Base-by-base conservation (phyloP, 148 eudicot species). In the Rheum nobile region DNA sequence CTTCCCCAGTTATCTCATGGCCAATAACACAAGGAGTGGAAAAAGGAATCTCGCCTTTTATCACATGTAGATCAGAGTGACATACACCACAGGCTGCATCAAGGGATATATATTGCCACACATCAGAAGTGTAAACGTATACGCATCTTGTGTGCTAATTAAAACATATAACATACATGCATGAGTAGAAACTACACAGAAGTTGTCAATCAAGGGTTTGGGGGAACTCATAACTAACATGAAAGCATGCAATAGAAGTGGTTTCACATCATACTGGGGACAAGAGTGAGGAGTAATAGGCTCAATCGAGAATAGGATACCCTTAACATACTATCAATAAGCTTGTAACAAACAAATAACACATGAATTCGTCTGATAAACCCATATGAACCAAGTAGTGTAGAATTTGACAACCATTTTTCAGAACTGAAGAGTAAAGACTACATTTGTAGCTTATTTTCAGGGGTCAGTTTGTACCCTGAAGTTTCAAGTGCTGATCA, bases 1-100 rank as follows among this genome's bases (percentile, higher is more conserved):
- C 96, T 84, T 96, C 99, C 73, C 99, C 99, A 4, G 99, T 96
- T 46, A 96, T 96, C 88, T 96, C 99, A 75, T 96, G 99, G 70
- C 99, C 99, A 47, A 96, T 63, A 44, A 89, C 91, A 83, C 99
- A 96, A 73, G 99, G 99, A 78, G 90, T 96, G 52, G 96, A 73
- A 81, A 96, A 96, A 13, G 94, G 97, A 79, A 96, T 81, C 80
- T 96, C 99, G 75, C 99, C 99, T 84, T 96, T 96, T 17, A 96
- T 82, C 52, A 96, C 99, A 73, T 96, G 99, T 39, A 96, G 93
- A 78, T 96, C 99, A 44, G 99, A 96, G 81, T 96, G 99, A 85
- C 99, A 96, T 22, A 96, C 97, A 71, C 99, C 99, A 79, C 99
- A 96, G 44, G 99, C 99, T 96, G 89, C 86, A 90, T 5, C 50